Evolutionary conservation across 2,329 filamentous ascomycete genomes (phyloP).

Genomic region (Talaromyces verruculosus): DNA sequence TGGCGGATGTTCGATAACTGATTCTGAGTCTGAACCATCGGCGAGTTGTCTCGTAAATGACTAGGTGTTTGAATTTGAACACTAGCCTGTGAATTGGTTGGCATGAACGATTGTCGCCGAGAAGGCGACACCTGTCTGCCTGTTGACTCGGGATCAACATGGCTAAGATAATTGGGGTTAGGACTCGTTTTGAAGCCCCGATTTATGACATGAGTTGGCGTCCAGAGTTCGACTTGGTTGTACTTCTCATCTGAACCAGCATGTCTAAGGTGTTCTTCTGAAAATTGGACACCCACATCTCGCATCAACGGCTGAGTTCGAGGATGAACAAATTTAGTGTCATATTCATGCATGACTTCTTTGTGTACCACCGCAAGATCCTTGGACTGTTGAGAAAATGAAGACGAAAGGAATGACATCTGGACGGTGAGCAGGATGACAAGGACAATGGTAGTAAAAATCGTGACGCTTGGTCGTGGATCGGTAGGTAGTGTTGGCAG

Average conservation of each 20-base stretch:
- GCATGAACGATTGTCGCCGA: constrained; percentile 23
- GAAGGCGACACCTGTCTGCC: constrained; percentile 24
- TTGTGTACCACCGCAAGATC: constrained; percentile 82
- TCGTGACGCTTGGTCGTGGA: constrained; percentile 77
- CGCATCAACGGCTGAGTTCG: constrained; percentile 77
- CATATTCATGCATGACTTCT: constrained; percentile 92
- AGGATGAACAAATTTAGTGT: constrained; percentile 92
- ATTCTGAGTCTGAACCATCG: constrained; percentile 40
- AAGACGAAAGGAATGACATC: constrained; percentile 69
- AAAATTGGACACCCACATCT: constrained; percentile 77
- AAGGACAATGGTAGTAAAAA: constrained; percentile 78
- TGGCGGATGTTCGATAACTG: constrained; percentile 51
- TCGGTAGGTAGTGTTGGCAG: constrained; percentile 75
- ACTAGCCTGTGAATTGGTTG: constrained; percentile 28
- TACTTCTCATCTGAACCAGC: constrained; percentile 45
- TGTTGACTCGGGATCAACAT: constrained; percentile 68
- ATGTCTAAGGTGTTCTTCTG: constrained; percentile 41
- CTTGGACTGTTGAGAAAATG: constrained; percentile 80
- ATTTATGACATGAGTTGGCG: constrained; percentile 64
- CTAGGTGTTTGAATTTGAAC: constrained; percentile 42
- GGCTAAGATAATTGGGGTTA: constrained; percentile 74
- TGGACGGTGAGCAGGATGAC: constrained; percentile 73
- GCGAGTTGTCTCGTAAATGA: constrained; percentile 51
- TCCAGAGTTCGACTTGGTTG: constrained; percentile 62
- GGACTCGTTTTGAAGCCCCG: constrained; percentile 77